These are phyloP conservation scores for Colletotrichum liriopes DNA, from an alignment of 2,329 filamentous ascomycete genomes.

Conservation along the genomic window DNA sequence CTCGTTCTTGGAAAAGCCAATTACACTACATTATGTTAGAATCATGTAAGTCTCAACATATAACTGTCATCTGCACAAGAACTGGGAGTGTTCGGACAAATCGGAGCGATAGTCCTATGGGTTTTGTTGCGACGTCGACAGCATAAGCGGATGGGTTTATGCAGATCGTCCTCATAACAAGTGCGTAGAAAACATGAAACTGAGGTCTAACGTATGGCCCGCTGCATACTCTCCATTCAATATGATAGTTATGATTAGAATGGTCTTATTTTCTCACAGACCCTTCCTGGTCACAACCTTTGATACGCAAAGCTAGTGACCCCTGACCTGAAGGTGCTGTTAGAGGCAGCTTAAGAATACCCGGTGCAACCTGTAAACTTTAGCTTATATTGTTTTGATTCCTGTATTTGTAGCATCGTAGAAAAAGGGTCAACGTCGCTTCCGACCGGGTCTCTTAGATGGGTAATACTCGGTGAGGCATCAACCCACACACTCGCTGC, in stretches of 20 bases:
- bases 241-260: no score
- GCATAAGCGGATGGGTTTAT: no score
- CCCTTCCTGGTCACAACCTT: neutral
- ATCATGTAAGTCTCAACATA: neutral
- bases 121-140: neutral
- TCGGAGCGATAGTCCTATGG: neutral
- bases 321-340: neutral
- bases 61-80: neutral
- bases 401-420: neutral
- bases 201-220: neutral
- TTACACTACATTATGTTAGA: no score
- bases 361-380: neutral
- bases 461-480: no score
- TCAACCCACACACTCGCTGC: no score
- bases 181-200: no score
- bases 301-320: neutral
- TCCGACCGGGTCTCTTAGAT: no score
- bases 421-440: neutral
- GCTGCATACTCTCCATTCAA: neutral
- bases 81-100: neutral
- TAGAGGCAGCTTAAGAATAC: neutral
- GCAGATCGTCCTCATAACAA: neutral
- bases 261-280: no score
- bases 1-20: neutral
- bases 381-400: neutral